Base-by-base conservation (phyloP, 495 filamentous ascomycete genomes). In the Talaromyces borbonicus region DNA sequence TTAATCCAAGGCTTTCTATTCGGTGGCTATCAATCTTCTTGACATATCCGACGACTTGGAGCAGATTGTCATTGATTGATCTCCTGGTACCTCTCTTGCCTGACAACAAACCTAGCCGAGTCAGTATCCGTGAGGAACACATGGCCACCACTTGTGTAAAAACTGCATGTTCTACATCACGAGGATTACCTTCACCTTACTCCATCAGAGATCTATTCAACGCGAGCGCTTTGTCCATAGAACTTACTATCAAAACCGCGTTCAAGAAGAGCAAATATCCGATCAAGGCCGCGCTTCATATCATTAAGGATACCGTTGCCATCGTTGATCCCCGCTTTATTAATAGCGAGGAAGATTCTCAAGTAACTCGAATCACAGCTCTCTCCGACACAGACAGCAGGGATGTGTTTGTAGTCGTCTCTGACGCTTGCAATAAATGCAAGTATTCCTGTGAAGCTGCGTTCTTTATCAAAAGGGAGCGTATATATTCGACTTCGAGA, bases 361-460 rank as follows among this genome's bases (percentile, higher is more conserved):
- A 52, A 35, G 32, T 45, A 46, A 18, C 16, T 22, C 33, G 12
- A 27, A 37, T 56, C 49, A 25, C 15, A 16, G 44, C 54, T 49
- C 46, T 63, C 60, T 37, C 61, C 52, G 38, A 66, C 30, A 47
- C 56, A 66, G 6, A 63, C 52, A 35, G 58, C 58, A 49, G 57
- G 54, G 8, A 61, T 48, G 25, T 55, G 52, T 3, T 44, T 38
- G 29, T 24, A 27, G 37, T 59, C 32, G 27, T 61, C 54, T 18
- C 42, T 35, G 5, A 49, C 49, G 36, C 54, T 50, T 7, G 58
- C 49, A 16, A 61, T 40, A 31, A 61, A 59, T 25, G 56, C 52
- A 24, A 61, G 31, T 30, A 49, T 53, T 29, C 52, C 49, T n/a
- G 46, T 36, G 18, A 49, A 33, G 27, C 47, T 44, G 25, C 39